phyloP scores from a whole-genome alignment of 2,329 filamentous ascomycete species.

The Chaetomiaceae sp. region DNA sequence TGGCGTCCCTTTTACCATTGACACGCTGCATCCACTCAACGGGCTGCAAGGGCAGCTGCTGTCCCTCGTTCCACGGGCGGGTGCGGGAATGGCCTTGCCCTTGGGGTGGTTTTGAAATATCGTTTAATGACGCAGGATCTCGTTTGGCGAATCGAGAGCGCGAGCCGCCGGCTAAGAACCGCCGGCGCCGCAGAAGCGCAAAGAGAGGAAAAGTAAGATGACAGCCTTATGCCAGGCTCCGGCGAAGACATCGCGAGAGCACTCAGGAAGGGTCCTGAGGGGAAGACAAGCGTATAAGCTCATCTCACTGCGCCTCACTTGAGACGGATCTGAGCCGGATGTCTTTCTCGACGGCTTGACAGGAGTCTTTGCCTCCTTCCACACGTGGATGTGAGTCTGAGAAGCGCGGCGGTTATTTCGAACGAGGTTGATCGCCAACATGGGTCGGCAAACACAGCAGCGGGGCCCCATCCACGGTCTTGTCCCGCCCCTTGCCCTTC shows the following conservation, averaged over 20 bases:
- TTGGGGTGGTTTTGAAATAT: conserved; percentile 24
- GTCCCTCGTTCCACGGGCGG: background rate
- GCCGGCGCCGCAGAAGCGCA: conserved; percentile 11
- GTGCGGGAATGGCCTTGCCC: conserved; percentile 9
- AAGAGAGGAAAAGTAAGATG: conserved; percentile 6
- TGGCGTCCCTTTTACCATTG: conserved; percentile 26
- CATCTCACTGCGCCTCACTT: conserved; percentile 5
- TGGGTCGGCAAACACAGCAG: conserved; percentile 23
- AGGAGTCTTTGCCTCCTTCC: background rate
- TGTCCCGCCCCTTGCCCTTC: background rate
- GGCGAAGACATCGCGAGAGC: conserved; percentile 20
- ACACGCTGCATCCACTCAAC: conserved; percentile 18
- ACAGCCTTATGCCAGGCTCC: conserved; percentile 16
- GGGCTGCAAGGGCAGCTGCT: conserved; percentile 10
- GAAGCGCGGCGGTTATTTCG: conserved; percentile 46
- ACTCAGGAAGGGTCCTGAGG: conserved; percentile 9
- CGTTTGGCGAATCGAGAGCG: conserved; percentile 24
- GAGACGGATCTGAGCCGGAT: conserved; percentile 21
- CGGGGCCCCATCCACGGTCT: too few relatives aligned
- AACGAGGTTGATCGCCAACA: conserved; percentile 42
- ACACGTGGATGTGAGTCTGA: conserved; percentile 40
- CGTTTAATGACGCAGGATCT: conserved; percentile 22
- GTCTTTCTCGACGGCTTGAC: conserved; percentile 16
- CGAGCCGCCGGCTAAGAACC: conserved; percentile 8
- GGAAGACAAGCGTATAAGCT: conserved; percentile 22